These are phyloP conservation scores for Achaetomiella virescens DNA, from an alignment of 495 filamentous ascomycete genomes.

Conservation along the genomic window DNA sequence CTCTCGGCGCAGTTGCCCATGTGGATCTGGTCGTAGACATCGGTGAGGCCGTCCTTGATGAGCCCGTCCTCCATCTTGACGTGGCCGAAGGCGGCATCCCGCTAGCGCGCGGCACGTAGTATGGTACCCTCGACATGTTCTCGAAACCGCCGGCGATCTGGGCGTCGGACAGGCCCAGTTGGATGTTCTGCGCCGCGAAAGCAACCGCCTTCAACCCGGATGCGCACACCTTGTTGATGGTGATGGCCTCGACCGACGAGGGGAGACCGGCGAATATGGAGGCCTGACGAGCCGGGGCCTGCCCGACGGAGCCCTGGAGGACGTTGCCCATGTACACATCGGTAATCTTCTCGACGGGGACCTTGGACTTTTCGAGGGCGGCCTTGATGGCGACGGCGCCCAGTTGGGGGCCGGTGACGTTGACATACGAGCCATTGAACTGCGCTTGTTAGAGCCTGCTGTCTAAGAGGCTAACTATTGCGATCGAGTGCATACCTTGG, in stretches of 20 bases:
- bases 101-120: conserved; percentile 75
- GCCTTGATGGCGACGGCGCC: conserved; percentile 85
- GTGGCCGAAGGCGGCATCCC: conserved; percentile 77
- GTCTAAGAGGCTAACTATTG: not conserved
- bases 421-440: conserved; percentile 89
- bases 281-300: conserved; percentile 89
- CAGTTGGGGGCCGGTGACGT: conserved; percentile 75
- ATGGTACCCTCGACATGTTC: conserved; percentile 91
- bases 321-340: conserved; percentile 98
- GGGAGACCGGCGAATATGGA: conserved; percentile 81
- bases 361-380: conserved; percentile 72
- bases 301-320: conserved; percentile 75
- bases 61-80: conserved; percentile 83
- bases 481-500: conserved; percentile 52
- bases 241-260: conserved; percentile 70
- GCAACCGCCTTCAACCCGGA: conserved; percentile 89
- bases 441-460: conserved; percentile 32
- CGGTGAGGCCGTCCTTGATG: conserved; percentile 92
- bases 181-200: conserved; percentile 88
- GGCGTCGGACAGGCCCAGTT: conserved; percentile 78
- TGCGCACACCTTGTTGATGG: conserved; percentile 96
- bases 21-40: conserved; percentile 93
- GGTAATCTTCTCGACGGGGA: conserved; percentile 70
- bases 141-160: conserved; percentile 95
- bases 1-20: conserved; percentile 98